A percentile compares a stretch with the other conserved stretches of the same genome.
Conservation (phyloP, 257 asterid genomes). For the Ballota nigra region DNA sequence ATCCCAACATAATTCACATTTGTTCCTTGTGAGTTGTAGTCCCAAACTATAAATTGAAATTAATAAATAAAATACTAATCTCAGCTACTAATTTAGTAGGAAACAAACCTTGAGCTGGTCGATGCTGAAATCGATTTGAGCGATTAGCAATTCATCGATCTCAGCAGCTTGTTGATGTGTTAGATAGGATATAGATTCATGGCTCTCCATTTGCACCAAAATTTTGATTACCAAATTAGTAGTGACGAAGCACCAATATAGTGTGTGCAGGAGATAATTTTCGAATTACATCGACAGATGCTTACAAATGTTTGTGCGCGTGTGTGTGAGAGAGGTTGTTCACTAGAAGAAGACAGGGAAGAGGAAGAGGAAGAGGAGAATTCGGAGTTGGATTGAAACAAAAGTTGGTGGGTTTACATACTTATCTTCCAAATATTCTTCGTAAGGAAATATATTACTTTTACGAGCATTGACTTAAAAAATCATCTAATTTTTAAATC, state of each 20-base stretch:
- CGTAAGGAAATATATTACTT: too few species aligned
- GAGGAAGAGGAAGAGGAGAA: too few species aligned
- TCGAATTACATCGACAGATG: too few species aligned
- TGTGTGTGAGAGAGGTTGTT: too few species aligned
- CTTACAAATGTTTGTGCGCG: too few species aligned
- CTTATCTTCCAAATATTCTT: too few species aligned
- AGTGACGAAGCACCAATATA: background rate
- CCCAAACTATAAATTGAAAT: background rate
- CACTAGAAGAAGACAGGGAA: too few species aligned
- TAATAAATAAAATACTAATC: background rate
- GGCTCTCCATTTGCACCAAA: constrained; percentile 15
- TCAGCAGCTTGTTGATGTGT: constrained; percentile 29
- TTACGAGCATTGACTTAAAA: too few species aligned
- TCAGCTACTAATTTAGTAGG: background rate
- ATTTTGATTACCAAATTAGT: background rate
- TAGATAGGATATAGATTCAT: constrained; percentile 17
- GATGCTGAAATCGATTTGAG: constrained; percentile 19
- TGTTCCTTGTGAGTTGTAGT: too few species aligned
- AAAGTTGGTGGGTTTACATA: too few species aligned
- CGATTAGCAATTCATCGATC: constrained; percentile 21
- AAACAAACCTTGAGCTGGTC: constrained; percentile 32
- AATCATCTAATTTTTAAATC: too few species aligned
- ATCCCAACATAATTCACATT: background rate
- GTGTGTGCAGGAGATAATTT: background rate
- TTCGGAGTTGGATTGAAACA: too few species aligned